These are phyloP conservation scores for Phytophthora tubulina DNA, from an alignment of 352 stramenopile genomes.

Conservation along the genomic window DNA sequence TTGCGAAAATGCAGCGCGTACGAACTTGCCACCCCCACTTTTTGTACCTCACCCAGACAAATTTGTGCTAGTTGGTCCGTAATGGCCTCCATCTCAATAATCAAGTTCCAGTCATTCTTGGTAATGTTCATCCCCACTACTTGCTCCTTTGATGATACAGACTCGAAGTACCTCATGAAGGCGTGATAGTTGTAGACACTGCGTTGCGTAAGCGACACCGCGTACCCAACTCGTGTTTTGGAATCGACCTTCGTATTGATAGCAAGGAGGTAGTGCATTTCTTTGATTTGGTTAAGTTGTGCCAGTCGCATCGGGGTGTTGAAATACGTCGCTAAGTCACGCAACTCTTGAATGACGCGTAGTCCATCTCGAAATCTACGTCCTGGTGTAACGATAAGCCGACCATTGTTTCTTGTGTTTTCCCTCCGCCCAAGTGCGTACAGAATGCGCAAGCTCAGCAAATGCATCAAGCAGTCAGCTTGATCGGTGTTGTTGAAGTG, in stretches of 20 bases:
- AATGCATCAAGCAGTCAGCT: constrained; percentile 20
- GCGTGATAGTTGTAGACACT: constrained; percentile 15
- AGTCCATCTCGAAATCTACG: neutral
- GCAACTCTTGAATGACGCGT: constrained; percentile 10
- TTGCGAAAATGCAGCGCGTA: constrained; percentile 17
- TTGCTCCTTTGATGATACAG: neutral
- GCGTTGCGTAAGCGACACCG: constrained; percentile 2
- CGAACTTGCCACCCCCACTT: constrained; percentile 12
- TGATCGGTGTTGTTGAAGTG: constrained; percentile 17
- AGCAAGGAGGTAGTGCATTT: constrained; percentile 3
- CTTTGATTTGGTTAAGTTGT: constrained; percentile 9
- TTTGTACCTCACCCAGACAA: constrained; percentile 21
- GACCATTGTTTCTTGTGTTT: constrained; percentile 6
- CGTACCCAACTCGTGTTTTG: constrained; percentile 16
- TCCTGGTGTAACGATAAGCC: neutral
- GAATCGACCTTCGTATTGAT: neutral
- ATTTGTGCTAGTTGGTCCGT: constrained; percentile 23
- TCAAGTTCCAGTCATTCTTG: neutral
- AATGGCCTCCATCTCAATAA: constrained; percentile 18
- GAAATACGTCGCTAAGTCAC: constrained; percentile 11
- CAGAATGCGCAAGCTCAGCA: constrained; percentile 8
- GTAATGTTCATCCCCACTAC: neutral
- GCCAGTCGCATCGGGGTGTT: neutral
- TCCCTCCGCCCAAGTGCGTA: constrained; percentile 11
- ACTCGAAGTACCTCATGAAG: constrained; percentile 10